Base-by-base conservation (phyloP, 2,329 filamentous ascomycete genomes). In the Chalaropsis ovoidea region DNA sequence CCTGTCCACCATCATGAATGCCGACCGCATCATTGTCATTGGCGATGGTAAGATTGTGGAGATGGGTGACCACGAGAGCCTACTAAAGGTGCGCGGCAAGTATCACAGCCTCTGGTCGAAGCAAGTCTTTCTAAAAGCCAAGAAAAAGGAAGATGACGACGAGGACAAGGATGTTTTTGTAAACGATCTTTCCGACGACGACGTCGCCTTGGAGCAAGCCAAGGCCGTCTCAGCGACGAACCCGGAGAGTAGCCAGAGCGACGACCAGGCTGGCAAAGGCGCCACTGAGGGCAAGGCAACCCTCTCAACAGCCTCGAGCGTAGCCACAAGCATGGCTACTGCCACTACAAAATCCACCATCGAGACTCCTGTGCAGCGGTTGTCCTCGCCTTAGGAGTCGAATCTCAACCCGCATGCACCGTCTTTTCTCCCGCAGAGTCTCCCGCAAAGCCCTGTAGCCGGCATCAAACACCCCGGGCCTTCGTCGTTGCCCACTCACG, bases 1-100 rank as follows among this genome's bases (percentile, higher is more conserved):
- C 10, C 76, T 89, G 27, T 88, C 86, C 0, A 90, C 87, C 0
- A 84, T 89, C 65, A 84, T 86, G 76, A 85, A 86, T 69, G 85
- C 86, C 1, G 84, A 88, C 69, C 78, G 80, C 27, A 87, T 88
- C 67, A 79, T 88, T 63, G 86, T 88, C 10, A 78, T 89, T 56
- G 78, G 82, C 54, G 78, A 83, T 63, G 86, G 86, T 11, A 76
- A 80, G 69, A 79, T 88, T 61, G 77, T 82, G n/a, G 85, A 88
- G 71, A 78, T 83, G 69, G 86, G 86, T 8, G 80, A 74, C 47
- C 86, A 88, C 67, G 77, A 81, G 5, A 79, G 82, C 24, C 74
- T 88, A 22, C 77, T 88, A 61, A 73, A 76, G 11, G 74, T 77
- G n/a, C 77, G 80, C 7, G 85, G 86, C 1, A 81, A 82, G 74